Base-by-base conservation (phyloP, 2,329 filamentous ascomycete species). In the Hypoxylon sp. region DNA sequence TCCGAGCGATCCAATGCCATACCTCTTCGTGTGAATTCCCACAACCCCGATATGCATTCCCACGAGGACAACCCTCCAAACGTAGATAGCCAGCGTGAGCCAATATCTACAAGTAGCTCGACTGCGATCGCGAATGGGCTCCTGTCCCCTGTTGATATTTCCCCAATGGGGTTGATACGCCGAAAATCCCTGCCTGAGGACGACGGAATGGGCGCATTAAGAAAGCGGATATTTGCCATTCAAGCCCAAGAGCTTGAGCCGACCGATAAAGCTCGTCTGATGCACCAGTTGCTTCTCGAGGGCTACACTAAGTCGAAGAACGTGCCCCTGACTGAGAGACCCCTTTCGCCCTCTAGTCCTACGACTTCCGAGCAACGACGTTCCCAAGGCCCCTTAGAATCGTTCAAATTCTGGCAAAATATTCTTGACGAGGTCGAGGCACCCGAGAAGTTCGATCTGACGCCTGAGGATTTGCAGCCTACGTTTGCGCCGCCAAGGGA, bases 171-270 rank as follows among this genome's bases (percentile, higher is more conserved):
- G 31, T 41, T 31, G 9, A 30, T 25, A 49, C 54, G 57, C 32
- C 57, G 55, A 27, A 57, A 62, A 34, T 53, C 67, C 29, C 68
- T 91, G 29, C 89, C 89, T 1, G 90, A 87, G 66, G 88, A 93
- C 65, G 90, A 94, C 75, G 90, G 90, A 32, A 92, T 90, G 86
- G 77, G 80, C 12, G 71, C 74, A 45, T 70, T 93, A 62, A 79
- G 90, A 62, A 78, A 75, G 57, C 83, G 82, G 55, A 91, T 94
- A 59, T 78, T 88, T 51, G 76, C 75, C 15, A 87, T 93, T 55
- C 87, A 90, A 67, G 75, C 80, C 17, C 78, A 78, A 59, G 75
- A 83, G 16, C 76, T 86, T 36, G 70, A 80, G 3, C 75, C 78
- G 31, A 68, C 76, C 5, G 84, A 90, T 51, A 91, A 91, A 71